Evolutionary conservation across 78 protist genomes (phyloP).

Genomic region (Cyanophora paradoxa): DNA sequence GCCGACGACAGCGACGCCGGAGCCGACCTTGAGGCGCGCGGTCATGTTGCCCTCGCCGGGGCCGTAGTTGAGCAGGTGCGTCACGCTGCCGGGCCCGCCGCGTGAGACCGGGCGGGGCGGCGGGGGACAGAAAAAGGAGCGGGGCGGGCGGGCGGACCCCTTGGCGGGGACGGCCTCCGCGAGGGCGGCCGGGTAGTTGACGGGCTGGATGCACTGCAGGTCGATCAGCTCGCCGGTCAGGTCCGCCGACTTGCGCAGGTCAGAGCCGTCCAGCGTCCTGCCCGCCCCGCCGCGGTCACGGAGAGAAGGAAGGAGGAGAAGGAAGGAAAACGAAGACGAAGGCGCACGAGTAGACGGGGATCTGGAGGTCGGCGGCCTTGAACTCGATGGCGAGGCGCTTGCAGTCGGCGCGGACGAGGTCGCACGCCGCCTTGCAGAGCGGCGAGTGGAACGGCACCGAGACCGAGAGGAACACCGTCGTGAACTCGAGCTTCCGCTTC

Average conservation of each 20-base stretch:
- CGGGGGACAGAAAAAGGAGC: background rate
- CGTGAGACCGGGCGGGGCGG: background rate
- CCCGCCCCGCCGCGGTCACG: background rate
- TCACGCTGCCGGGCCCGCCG: background rate
- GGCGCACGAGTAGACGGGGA: background rate
- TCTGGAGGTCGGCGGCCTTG: background rate
- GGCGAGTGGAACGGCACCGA: constrained; percentile 50
- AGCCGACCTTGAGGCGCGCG: constrained; percentile 19
- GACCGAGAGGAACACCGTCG: constrained; percentile 28
- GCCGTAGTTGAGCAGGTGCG: constrained; percentile 9
- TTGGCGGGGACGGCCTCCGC: background rate
- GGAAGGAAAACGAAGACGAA: background rate
- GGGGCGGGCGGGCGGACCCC: background rate
- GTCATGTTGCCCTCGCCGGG: constrained; percentile 22
- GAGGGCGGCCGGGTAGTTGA: background rate
- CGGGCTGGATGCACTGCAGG: background rate
- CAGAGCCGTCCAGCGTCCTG: constrained; percentile 26
- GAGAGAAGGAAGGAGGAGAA: background rate
- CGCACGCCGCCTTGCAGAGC: background rate
- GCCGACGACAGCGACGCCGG: background rate
- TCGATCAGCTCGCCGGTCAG: background rate
- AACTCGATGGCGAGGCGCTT: background rate
- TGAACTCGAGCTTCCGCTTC: constrained; percentile 24
- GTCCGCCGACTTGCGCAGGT: constrained; percentile 19
- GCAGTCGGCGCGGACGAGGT: background rate